These are phyloP conservation scores for Carpinus fangiana DNA, from an alignment of 306 rosid genomes.

Conservation along the genomic window DNA sequence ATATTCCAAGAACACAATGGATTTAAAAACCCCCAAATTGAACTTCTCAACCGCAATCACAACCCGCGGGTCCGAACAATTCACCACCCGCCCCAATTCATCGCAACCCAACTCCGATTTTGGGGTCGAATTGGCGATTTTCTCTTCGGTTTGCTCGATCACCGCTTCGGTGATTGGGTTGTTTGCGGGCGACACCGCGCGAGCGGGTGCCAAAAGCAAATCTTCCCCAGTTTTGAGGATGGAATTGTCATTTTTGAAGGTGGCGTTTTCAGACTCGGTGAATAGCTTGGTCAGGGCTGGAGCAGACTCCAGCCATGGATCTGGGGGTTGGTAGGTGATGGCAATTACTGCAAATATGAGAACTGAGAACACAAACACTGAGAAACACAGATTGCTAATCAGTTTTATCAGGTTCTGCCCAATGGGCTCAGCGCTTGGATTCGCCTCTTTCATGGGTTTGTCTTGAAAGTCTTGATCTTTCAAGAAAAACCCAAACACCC, in stretches of 20 bases:
- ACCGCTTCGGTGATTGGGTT: slow-evolving; percentile 53
- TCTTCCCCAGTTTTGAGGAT: slow-evolving; percentile 86
- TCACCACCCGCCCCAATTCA: slow-evolving; percentile 37
- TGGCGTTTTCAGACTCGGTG: slow-evolving; percentile 75
- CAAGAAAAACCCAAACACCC: not conserved
- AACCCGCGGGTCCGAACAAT: slow-evolving; percentile 81
- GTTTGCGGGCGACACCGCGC: slow-evolving; percentile 32
- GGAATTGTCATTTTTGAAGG: slow-evolving; percentile 76
- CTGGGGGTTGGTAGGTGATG: slow-evolving; percentile 97
- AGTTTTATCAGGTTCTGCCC: slow-evolving; percentile 87
- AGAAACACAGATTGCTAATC: slow-evolving; percentile 86
- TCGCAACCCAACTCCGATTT: slow-evolving; percentile 29
- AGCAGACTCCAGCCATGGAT: slow-evolving; percentile 94
- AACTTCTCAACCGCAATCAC: slow-evolving; percentile 70
- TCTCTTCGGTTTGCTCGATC: slow-evolving; percentile 54
- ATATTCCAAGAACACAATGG: slow-evolving; percentile 74
- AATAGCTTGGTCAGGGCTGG: slow-evolving; percentile 87
- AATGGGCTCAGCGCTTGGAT: slow-evolving; percentile 61
- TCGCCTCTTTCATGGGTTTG: slow-evolving; percentile 65
- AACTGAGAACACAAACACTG: slow-evolving; percentile 79
- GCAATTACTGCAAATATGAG: slow-evolving; percentile 87
- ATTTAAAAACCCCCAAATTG: slow-evolving; percentile 67
- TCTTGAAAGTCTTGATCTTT: slow-evolving; percentile 3
- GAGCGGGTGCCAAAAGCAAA: slow-evolving; percentile 36
- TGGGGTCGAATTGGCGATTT: slow-evolving; percentile 35